phyloP scores from a whole-genome alignment of 108 stramenopile species.

The Tribonema minus region DNA sequence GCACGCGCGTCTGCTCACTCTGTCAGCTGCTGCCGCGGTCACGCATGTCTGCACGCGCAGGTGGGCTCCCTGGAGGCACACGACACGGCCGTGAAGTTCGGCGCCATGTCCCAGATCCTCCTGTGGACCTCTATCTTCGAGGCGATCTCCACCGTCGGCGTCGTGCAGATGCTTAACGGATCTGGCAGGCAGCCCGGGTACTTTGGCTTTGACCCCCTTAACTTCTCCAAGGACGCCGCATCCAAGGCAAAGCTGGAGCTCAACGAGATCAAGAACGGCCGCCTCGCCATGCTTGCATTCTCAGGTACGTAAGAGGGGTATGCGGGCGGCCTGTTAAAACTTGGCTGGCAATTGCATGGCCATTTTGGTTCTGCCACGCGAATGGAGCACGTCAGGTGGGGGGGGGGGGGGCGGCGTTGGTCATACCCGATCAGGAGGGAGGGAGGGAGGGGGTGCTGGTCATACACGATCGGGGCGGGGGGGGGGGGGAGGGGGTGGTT shows the following conservation, averaged over 20 bases:
- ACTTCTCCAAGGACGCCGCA: conserved; percentile 54
- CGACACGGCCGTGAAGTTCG: conserved; percentile 39
- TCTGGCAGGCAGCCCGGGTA: conserved; percentile 83
- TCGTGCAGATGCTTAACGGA: conserved; percentile 79
- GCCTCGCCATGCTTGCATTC: conserved; percentile 94
- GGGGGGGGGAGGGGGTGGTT: too few species aligned
- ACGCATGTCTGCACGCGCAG: too few species aligned
- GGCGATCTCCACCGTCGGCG: conserved; percentile 26
- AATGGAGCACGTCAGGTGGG: too few species aligned
- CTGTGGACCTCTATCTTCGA: conserved; percentile 36
- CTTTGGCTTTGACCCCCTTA: conserved; percentile 82
- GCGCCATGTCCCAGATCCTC: conserved; percentile 46
- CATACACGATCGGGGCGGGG: too few species aligned
- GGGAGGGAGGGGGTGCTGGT: too few species aligned
- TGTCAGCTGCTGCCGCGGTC: too few species aligned
- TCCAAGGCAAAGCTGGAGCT: conserved; percentile 59
- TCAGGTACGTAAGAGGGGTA: too few species aligned
- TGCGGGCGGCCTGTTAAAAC: conserved; percentile 12
- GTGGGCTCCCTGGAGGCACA: conserved; percentile 35
- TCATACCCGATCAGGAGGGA: too few species aligned
- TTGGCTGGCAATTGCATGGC: too few species aligned
- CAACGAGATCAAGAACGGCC: conserved; percentile 82
- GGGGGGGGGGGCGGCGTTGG: too few species aligned
- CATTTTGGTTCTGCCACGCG: too few species aligned
- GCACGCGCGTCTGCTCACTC: too few species aligned